A percentile compares a stretch with the other conserved stretches of the same genome.
Evolutionary conservation across 108 stramenopile species (phyloP).

Genomic region (Tribonema minus): DNA sequence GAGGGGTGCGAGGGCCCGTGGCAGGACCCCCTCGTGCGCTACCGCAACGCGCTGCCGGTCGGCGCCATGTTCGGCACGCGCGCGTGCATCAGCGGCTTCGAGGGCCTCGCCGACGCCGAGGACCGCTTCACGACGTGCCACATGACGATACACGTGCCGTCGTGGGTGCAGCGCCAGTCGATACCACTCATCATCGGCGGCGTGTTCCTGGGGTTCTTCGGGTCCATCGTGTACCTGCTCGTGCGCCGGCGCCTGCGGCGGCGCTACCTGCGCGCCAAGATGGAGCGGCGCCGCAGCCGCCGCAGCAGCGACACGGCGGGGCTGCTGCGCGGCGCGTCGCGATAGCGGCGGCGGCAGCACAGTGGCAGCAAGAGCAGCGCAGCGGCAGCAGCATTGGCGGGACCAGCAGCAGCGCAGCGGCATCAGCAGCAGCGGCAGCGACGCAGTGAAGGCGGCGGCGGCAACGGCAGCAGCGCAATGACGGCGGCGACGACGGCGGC

Average conservation of each 20-base stretch:
- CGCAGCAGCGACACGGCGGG: constrained; percentile 46
- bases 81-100: constrained; percentile 66
- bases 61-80: constrained; percentile 70
- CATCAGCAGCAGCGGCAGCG: too few species aligned
- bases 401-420: too few species aligned
- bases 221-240: constrained; percentile 35
- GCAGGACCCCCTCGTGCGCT: constrained; percentile 60
- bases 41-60: constrained; percentile 58
- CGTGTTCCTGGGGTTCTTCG: constrained; percentile 36
- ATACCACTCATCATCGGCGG: constrained; percentile 38
- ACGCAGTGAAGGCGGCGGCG: too few species aligned
- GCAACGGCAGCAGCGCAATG: too few species aligned
- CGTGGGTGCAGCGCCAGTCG: constrained; percentile 58
- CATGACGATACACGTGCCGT: constrained; percentile 66
- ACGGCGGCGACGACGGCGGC: too few species aligned
- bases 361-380: too few species aligned
- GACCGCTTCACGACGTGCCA: constrained; percentile 73
- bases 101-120: constrained; percentile 63
- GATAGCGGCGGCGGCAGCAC: too few species aligned
- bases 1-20: constrained; percentile 32
- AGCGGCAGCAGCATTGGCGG: too few species aligned
- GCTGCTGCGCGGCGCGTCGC: too few species aligned
- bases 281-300: constrained; percentile 49
- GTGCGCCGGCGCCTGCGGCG: constrained; percentile 51
- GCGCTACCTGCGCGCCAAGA: constrained; percentile 53